Conservation (phyloP, 495 filamentous ascomycete species). For the Chaetomium fimeti region DNA sequence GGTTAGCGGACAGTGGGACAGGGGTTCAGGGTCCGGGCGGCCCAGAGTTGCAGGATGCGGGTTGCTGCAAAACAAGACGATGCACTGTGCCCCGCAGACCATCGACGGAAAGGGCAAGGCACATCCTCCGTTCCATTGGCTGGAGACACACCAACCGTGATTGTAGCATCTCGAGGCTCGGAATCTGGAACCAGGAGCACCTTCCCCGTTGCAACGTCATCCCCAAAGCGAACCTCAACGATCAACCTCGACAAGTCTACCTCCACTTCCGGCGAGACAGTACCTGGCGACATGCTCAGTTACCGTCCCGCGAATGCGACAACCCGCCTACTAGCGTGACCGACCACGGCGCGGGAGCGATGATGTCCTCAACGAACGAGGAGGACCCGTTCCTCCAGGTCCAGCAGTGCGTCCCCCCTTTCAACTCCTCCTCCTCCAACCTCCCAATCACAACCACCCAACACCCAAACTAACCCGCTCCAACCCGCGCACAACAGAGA, state of each 20-base stretch:
- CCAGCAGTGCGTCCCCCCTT: conserved; percentile 61
- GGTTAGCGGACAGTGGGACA: conserved; percentile 13
- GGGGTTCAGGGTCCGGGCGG: conserved; percentile 17
- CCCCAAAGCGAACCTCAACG: conserved; percentile 1
- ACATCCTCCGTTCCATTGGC: not conserved
- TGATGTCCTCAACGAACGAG: conserved; percentile 72
- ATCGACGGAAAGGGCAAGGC: conserved; percentile 8
- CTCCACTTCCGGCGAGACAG: not conserved
- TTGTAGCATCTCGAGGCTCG: not conserved
- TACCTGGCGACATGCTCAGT: conserved; percentile 17
- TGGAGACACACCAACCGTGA: conserved; percentile 14
- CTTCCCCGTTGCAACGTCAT: conserved; percentile 24
- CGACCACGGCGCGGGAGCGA: conserved; percentile 37
- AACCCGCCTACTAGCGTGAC: conserved; percentile 9
- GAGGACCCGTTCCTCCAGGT: conserved; percentile 92
- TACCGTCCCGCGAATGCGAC: conserved; percentile 11
- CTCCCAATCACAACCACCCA: no score
- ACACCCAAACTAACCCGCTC: not conserved
- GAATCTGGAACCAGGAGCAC: conserved; percentile 5
- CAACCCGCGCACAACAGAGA: conserved; percentile 62
- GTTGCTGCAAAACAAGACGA: conserved; percentile 10
- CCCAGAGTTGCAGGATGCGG: conserved; percentile 10
- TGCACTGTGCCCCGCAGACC: not conserved
- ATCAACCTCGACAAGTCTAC: not conserved
- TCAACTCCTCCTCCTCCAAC: not conserved